Conservation (phyloP, 495 filamentous ascomycete species). For the Neurospora pannonica region DNA sequence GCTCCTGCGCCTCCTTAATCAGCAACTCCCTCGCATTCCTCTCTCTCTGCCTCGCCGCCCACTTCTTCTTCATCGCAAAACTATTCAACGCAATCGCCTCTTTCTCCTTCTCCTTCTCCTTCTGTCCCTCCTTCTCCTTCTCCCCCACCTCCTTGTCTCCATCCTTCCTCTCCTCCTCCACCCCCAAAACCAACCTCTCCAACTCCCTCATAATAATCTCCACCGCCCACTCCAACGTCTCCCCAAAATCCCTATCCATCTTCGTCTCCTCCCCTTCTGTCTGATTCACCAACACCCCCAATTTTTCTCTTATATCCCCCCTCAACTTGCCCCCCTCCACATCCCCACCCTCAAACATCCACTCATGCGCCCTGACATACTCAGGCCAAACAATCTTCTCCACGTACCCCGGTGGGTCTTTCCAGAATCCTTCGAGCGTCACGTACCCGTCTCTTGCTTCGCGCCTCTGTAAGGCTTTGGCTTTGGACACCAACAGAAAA, state of each 20-base stretch:
- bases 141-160: not conserved
- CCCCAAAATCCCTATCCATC: slow-evolving; percentile 40
- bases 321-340: slow-evolving; percentile 42
- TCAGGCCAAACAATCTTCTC: slow-evolving; percentile 94
- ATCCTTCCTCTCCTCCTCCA: not conserved
- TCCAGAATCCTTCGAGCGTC: slow-evolving; percentile 86
- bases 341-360: slow-evolving; percentile 59
- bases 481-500: slow-evolving; percentile 57
- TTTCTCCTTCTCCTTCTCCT: not conserved
- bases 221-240: slow-evolving; percentile 46
- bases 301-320: slow-evolving; percentile 9
- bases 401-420: slow-evolving; percentile 87
- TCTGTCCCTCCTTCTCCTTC: not conserved
- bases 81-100: not conserved
- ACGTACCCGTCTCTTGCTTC: slow-evolving; percentile 76
- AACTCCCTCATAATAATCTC: slow-evolving; percentile 36
- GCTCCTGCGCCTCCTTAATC: not conserved
- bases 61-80: not conserved
- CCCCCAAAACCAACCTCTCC: slow-evolving; percentile 12
- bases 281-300: slow-evolving; percentile 31
- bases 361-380: slow-evolving; percentile 69
- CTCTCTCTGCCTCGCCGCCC: not conserved
- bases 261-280: slow-evolving; percentile 15
- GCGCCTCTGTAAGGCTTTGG: slow-evolving; percentile 52
- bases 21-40: not conserved